Evolutionary conservation across 2,329 filamentous ascomycete species (phyloP), one percentile per base, ranked within the genome.

Genomic region (Xylaria sp.): DNA sequence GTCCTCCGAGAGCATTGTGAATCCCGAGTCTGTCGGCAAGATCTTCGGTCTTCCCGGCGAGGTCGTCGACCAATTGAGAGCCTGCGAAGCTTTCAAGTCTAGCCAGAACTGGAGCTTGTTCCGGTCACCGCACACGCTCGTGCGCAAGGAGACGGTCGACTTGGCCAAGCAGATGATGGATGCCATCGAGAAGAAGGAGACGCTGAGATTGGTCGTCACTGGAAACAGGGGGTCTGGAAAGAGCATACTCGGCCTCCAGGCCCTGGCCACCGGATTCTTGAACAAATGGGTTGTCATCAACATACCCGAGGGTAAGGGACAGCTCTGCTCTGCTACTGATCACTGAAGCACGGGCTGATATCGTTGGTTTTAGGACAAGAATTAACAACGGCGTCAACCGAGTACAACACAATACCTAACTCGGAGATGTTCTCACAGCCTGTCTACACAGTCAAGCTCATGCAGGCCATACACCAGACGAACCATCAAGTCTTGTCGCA

Each of bases 101-200:
- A 92, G 89, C 28, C 96, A 98, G 85, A 90, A 88, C 72, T 99
- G 96, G 94, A 88, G 86, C 67, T 83, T 97, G 76, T 99, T 98
- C 81, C 85, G 93, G 74, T 87, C 89, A 73, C 96, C 96, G 31
- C 92, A 92, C 65, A 88, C 91, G 63, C 83, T 99, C 77, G 83
- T 97, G 70, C 88, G 94, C 74, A 85, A 87, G 66, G 93, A 97
- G 83, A 92, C 92, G n/a, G 83, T 92, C 48, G 86, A 92, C 68
- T 76, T 97, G 75, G 87, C 88, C n/a, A 84, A 83, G 74, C 83
- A 86, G 72, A 85, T 97, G 75, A 84, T 88, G 64, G 80, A 83
- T 9, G 85, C 89, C 7, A 83, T 83, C 11, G 81, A 79, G 57
- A 81, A 82, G 56, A 87, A 88, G 80, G 81, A 86, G 79, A 87